Percentiles rank a stretch among this genome's conserved stretches.
Evolutionary conservation across 208 protist genomes (phyloP).

Genomic region (Angomonas deanei): DNA sequence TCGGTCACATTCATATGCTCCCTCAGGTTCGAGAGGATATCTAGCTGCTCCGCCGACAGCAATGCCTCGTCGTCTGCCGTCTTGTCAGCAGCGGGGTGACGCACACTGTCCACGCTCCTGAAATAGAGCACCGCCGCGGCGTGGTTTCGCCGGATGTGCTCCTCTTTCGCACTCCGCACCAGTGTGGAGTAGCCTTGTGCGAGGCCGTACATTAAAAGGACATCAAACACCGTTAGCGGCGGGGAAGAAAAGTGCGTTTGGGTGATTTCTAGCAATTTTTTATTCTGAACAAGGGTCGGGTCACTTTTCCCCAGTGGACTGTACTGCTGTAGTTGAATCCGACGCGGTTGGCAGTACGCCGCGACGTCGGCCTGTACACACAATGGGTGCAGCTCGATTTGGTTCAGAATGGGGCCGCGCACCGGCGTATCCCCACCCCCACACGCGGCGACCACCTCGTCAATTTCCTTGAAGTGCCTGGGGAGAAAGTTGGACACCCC

Average conservation of each 20-base stretch:
- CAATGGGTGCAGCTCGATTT: slow-evolving; percentile 86
- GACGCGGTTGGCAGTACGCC: slow-evolving; percentile 34
- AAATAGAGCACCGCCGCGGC: slow-evolving; percentile 34
- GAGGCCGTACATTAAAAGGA: slow-evolving; percentile 74
- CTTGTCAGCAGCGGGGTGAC: background rate
- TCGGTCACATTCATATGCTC: slow-evolving; percentile 30
- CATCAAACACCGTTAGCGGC: slow-evolving; percentile 30
- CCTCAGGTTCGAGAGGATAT: slow-evolving; percentile 33
- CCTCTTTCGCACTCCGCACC: slow-evolving; percentile 42
- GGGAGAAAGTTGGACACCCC: slow-evolving; percentile 82
- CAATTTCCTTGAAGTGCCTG: slow-evolving; percentile 55
- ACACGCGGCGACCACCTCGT: background rate
- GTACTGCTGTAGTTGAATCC: slow-evolving; percentile 82
- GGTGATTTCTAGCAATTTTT: slow-evolving; percentile 30
- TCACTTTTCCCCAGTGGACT: slow-evolving; percentile 62
- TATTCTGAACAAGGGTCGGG: slow-evolving; percentile 41
- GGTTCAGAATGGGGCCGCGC: slow-evolving; percentile 49
- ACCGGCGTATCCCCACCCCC: background rate
- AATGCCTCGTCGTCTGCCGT: slow-evolving; percentile 4
- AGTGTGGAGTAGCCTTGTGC: slow-evolving; percentile 60
- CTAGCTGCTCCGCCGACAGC: slow-evolving; percentile 33
- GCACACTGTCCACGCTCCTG: slow-evolving; percentile 3
- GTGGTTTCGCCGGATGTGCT: slow-evolving; percentile 42
- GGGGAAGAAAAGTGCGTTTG: slow-evolving; percentile 23
- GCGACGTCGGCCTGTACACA: slow-evolving; percentile 61